phyloP scores from a whole-genome alignment of 2,329 filamentous ascomycete species.

The Trichoderma sp. region DNA sequence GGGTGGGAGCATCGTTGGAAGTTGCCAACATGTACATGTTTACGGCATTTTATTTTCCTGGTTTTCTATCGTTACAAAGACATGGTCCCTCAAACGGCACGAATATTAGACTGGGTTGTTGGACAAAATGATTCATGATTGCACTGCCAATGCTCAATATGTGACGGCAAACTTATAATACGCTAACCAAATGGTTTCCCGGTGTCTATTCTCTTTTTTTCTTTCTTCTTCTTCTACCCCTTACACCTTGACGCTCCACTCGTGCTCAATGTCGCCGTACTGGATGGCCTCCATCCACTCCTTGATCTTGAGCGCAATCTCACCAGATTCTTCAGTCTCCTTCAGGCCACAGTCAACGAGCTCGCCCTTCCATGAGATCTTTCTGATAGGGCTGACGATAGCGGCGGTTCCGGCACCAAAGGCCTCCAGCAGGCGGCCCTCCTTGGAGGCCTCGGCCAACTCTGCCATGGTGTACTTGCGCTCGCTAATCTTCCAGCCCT shows the following conservation, averaged over 20 bases:
- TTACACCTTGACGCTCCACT: conserved; percentile 70
- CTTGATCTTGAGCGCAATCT: conserved; percentile 84
- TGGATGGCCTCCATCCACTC: conserved; percentile 94
- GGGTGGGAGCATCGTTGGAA: conserved; percentile 22
- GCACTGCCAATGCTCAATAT: background rate
- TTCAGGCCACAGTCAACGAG: conserved; percentile 79
- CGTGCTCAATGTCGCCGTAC: conserved; percentile 88
- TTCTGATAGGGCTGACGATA: conserved; percentile 85
- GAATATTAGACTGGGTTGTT: conserved; percentile 32
- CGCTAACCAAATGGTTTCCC: background rate
- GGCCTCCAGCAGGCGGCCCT: conserved; percentile 86
- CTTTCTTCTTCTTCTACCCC: background rate
- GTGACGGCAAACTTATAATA: conserved; percentile 7
- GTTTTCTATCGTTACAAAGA: conserved; percentile 26
- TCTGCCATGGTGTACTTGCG: conserved; percentile 91
- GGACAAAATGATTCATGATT: conserved; percentile 12
- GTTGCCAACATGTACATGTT: conserved; percentile 34
- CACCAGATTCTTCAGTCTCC: conserved; percentile 80
- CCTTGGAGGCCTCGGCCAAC: conserved; percentile 73
- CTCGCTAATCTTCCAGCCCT: conserved; percentile 88
- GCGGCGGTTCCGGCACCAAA: conserved; percentile 94
- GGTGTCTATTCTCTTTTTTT: background rate
- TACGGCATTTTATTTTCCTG: conserved; percentile 31
- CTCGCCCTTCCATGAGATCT: conserved; percentile 83
- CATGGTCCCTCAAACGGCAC: conserved; percentile 31